phyloP scores from a whole-genome alignment of 352 stramenopile species.

The Saprolegnia parasitica region DNA sequence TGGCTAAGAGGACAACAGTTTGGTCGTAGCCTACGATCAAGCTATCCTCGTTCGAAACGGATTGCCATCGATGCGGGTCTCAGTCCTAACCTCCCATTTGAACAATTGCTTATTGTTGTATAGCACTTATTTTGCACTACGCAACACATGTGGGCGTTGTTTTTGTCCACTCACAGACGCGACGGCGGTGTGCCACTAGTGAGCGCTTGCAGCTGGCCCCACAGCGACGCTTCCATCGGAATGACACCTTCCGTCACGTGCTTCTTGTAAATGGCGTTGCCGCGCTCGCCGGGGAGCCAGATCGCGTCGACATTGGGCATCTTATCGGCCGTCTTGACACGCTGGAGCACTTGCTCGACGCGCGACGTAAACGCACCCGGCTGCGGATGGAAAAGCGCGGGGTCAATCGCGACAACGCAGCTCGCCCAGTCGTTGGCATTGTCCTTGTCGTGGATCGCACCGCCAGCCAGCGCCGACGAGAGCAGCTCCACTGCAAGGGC shows the following conservation, averaged over 20 bases:
- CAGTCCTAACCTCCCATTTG: too few species aligned
- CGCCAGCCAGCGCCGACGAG: constrained; percentile 6
- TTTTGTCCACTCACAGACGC: background rate
- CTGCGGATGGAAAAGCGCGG: constrained; percentile 2
- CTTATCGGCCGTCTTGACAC: constrained; percentile 17
- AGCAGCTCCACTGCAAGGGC: constrained; percentile 18
- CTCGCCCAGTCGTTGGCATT: constrained; percentile 19
- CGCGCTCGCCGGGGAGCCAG: constrained; percentile 21
- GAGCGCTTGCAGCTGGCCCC: constrained; percentile 20
- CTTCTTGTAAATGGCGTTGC: constrained; percentile 14
- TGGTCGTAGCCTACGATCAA: too few species aligned
- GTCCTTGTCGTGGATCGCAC: constrained; percentile 26
- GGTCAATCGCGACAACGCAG: constrained; percentile 18
- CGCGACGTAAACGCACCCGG: background rate
- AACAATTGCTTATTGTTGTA: too few species aligned
- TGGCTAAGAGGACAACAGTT: too few species aligned
- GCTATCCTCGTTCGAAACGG: too few species aligned
- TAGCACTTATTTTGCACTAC: too few species aligned
- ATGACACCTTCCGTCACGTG: constrained; percentile 17
- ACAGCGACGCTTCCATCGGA: constrained; percentile 14
- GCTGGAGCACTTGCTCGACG: constrained; percentile 20
- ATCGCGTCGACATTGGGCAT: background rate
- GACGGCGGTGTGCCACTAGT: background rate
- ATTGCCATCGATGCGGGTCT: too few species aligned
- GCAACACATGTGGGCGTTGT: too few species aligned